Conservation (phyloP, 371 early-diverging fungal genomes). For the Mucor saturninus region DNA sequence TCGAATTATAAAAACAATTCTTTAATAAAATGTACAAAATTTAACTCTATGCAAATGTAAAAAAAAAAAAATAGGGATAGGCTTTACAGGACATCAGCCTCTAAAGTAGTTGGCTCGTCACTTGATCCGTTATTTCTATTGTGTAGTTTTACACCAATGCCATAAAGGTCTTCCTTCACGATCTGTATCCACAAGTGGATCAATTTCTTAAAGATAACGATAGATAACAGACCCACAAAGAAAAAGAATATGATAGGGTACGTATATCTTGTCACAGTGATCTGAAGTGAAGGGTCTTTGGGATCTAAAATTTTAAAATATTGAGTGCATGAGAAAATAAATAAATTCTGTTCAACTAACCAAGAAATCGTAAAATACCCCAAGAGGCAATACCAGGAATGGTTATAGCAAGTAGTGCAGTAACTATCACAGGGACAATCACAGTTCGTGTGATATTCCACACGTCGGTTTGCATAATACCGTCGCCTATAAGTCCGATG, state of each 20-base stretch:
- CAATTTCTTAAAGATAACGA: constrained; percentile 32
- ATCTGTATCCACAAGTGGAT: constrained; percentile 55
- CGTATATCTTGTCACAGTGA: constrained; percentile 30
- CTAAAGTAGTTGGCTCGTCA: constrained; percentile 8
- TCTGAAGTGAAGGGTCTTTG: constrained; percentile 22
- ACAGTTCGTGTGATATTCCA: constrained; percentile 37
- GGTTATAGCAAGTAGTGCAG: constrained; percentile 23
- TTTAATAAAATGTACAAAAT: constrained; percentile 8
- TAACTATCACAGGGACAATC: constrained; percentile 37
- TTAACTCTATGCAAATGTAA: constrained; percentile 1
- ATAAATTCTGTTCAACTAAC: constrained; percentile 18
- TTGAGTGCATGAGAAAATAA: background rate
- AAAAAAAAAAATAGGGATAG: background rate
- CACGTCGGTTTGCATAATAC: constrained; percentile 31
- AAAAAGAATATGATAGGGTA: constrained; percentile 31
- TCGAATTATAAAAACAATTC: too few relatives aligned
- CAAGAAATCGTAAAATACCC: constrained; percentile 17
- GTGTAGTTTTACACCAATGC: constrained; percentile 68
- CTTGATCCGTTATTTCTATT: constrained; percentile 46
- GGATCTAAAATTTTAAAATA: constrained; percentile 14
- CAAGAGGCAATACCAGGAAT: constrained; percentile 28
- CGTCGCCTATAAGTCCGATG: constrained; percentile 36
- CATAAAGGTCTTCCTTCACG: constrained; percentile 71
- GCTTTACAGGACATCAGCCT: background rate
- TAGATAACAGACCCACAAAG: constrained; percentile 4